phyloP scores from a whole-genome alignment of 352 stramenopile genomes.

The Phytophthora sansomeana region DNA sequence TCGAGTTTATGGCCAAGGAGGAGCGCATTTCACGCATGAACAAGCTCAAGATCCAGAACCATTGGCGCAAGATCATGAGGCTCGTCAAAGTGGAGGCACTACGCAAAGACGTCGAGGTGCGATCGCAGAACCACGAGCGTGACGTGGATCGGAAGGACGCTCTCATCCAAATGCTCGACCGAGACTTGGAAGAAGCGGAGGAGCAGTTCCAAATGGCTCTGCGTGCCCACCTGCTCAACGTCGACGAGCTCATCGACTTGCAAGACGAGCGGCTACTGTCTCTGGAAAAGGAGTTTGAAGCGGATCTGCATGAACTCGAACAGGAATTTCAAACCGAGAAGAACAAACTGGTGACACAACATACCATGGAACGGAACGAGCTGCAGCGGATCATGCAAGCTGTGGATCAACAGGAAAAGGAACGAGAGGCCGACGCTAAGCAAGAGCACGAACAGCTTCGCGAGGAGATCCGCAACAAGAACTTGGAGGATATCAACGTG shows the following conservation, averaged over 20 bases:
- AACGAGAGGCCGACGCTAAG: conserved; percentile 74
- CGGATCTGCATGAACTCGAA: conserved; percentile 84
- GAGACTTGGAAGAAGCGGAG: conserved; percentile 93
- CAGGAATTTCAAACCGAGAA: conserved; percentile 89
- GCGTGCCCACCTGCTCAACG: conserved; percentile 88
- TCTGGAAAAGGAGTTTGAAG: conserved; percentile 93
- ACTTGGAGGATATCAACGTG: conserved; percentile 96
- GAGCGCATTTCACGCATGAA: conserved; percentile 82
- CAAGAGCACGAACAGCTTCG: conserved; percentile 90
- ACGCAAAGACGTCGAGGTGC: conserved; percentile 93
- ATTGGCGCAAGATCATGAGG: conserved; percentile 97
- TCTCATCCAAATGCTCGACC: conserved; percentile 96
- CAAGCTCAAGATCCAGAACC: conserved; percentile 94
- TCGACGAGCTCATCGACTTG: conserved; percentile 93
- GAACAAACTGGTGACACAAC: conserved; percentile 77
- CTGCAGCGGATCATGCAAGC: conserved; percentile 88
- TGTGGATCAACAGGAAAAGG: conserved; percentile 87
- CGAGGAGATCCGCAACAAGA: conserved; percentile 95
- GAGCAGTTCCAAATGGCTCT: conserved; percentile 95
- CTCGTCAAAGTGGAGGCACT: conserved; percentile 93
- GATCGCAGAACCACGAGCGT: conserved; percentile 94
- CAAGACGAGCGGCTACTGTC: conserved; percentile 89
- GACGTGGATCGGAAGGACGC: conserved; percentile 95
- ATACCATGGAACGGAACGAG: conserved; percentile 77
- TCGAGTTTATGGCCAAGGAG: conserved; percentile 83